Conservation (phyloP, 2,329 filamentous ascomycete species). For the Hymenoscyphus salicellus region DNA sequence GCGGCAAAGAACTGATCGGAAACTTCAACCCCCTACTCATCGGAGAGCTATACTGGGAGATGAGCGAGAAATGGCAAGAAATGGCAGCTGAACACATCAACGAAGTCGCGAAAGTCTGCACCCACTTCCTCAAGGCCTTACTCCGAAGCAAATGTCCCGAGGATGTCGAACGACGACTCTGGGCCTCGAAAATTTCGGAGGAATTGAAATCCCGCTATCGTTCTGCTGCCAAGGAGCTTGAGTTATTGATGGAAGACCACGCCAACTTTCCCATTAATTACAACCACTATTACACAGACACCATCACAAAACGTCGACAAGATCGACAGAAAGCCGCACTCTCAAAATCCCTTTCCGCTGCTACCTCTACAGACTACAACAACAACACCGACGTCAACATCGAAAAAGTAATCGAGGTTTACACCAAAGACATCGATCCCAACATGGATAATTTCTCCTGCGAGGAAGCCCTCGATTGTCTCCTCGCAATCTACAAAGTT, state of each 20-base stretch:
- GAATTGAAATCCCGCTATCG: background rate
- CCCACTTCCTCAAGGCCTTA: slow-evolving; percentile 4
- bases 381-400: slow-evolving; percentile 13
- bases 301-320: slow-evolving; percentile 26
- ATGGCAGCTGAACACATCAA: slow-evolving; percentile 10
- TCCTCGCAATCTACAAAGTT: slow-evolving; percentile 38
- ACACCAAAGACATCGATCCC: slow-evolving; percentile 12
- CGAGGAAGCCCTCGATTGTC: slow-evolving; percentile 34
- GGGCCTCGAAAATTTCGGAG: slow-evolving; percentile 1
- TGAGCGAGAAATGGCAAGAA: slow-evolving; percentile 9
- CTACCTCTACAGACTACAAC: background rate
- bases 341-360: background rate
- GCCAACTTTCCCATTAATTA: slow-evolving; percentile 37
- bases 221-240: background rate
- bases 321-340: slow-evolving; percentile 10
- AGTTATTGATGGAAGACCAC: slow-evolving; percentile 32
- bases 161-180: slow-evolving; percentile 9
- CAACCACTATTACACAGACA: slow-evolving; percentile 39
- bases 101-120: background rate
- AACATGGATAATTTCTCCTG: slow-evolving; percentile 35
- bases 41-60: slow-evolving; percentile 15
- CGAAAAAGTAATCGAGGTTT: slow-evolving; percentile 11
- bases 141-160: slow-evolving; percentile 9
- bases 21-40: slow-evolving; percentile 18
- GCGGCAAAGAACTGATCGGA: slow-evolving; percentile 24